A percentile compares a stretch with the other conserved stretches of the same genome.
Conservation (phyloP, 2,329 filamentous ascomycete genomes). For the Bipolaris oryzae region DNA sequence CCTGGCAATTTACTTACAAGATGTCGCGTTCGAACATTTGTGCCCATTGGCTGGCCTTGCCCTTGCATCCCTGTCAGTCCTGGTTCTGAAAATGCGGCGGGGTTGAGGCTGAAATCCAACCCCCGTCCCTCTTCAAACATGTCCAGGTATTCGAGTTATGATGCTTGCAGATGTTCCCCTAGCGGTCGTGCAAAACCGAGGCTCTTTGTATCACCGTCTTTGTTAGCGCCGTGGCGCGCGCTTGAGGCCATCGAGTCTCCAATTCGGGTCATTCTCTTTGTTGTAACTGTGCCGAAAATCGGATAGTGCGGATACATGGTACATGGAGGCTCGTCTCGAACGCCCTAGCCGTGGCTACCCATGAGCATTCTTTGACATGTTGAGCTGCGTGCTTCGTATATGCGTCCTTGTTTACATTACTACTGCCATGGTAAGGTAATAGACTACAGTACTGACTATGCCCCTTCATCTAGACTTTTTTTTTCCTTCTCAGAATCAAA, state of each 20-base stretch:
- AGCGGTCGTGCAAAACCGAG: conserved; percentile 1
- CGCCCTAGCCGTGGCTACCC: conserved; percentile 13
- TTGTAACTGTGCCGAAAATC: conserved; percentile 7
- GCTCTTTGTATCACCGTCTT: conserved; percentile 11
- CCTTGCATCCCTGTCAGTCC: neutral
- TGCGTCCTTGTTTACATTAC: conserved; percentile 12
- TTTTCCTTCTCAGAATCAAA: conserved; percentile 8
- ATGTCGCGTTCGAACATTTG: neutral
- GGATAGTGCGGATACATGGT: conserved; percentile 1
- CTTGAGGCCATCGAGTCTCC: conserved; percentile 1
- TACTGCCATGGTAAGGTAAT: conserved; percentile 3
- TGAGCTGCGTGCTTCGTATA: conserved; percentile 1
- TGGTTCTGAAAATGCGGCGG: neutral
- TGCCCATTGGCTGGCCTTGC: neutral
- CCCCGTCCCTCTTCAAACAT: neutral
- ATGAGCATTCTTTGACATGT: conserved; percentile 9
- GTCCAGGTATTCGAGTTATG: neutral
- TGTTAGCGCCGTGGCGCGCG: conserved; percentile 1
- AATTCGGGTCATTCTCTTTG: conserved; percentile 6
- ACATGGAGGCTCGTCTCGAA: conserved; percentile 11
- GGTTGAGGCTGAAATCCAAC: neutral
- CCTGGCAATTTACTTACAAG: neutral
- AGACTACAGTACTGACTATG: neutral
- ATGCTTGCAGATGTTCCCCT: neutral
- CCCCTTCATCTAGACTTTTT: neutral